Evolutionary conservation across 2,329 filamentous ascomycete species (phyloP).

Genomic region (Stemphylium beticola): DNA sequence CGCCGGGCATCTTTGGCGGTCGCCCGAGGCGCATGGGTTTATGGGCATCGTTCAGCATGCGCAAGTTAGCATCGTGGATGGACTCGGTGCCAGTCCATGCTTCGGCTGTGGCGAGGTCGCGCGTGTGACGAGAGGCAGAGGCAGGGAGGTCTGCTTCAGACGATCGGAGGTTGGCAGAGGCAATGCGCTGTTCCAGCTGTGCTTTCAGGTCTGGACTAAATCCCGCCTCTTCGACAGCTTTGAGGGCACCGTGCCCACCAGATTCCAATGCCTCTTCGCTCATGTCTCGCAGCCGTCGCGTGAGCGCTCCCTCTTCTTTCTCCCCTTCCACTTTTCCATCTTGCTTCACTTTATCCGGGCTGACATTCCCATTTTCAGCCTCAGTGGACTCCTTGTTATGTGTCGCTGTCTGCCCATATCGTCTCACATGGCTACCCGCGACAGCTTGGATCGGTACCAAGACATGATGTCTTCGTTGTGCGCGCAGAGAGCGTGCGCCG

Average conservation of each 20-base stretch:
- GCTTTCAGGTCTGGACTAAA: slow-evolving; percentile 67
- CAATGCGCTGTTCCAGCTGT: slow-evolving; percentile 65
- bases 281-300: slow-evolving; percentile 63
- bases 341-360: neutral
- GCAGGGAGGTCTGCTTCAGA: slow-evolving; percentile 61
- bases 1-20: slow-evolving; percentile 25
- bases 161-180: slow-evolving; percentile 61
- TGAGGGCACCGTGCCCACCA: slow-evolving; percentile 61
- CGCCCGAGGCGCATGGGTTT: slow-evolving; percentile 55
- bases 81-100: slow-evolving; percentile 82
- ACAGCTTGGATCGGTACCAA: slow-evolving; percentile 15
- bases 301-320: slow-evolving; percentile 61
- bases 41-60: slow-evolving; percentile 73
- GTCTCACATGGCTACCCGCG: slow-evolving; percentile 17
- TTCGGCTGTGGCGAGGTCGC: slow-evolving; percentile 69
- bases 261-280: slow-evolving; percentile 64
- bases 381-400: slow-evolving; percentile 20
- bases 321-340: slow-evolving; percentile 10
- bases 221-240: slow-evolving; percentile 65
- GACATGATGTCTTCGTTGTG: slow-evolving; percentile 23
- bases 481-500: slow-evolving; percentile 52
- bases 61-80: slow-evolving; percentile 75
- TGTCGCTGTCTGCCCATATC: slow-evolving; percentile 31
- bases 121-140: slow-evolving; percentile 71
- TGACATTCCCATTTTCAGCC: slow-evolving; percentile 24